phyloP scores from a whole-genome alignment of 306 rosid species.

The Fragaria nilgerrensis region DNA sequence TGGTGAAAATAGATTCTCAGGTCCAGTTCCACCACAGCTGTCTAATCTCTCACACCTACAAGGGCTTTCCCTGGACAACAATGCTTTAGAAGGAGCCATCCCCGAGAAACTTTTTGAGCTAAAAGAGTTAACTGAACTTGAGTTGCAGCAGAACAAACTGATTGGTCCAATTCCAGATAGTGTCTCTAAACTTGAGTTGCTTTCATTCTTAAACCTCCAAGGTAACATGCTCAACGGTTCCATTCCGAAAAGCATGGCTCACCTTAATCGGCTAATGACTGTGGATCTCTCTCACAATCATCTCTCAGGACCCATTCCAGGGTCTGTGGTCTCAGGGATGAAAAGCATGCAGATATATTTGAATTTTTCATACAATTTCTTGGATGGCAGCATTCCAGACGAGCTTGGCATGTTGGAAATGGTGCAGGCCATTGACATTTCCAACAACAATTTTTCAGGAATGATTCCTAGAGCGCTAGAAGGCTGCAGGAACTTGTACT shows the following conservation, averaged over 20 bases:
- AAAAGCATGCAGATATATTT: slow-evolving; percentile 60
- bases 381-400: slow-evolving; percentile 56
- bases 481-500: slow-evolving; percentile 64
- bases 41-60: slow-evolving; percentile 69
- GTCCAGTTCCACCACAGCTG: slow-evolving; percentile 58
- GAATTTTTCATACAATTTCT: slow-evolving; percentile 68
- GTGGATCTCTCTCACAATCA: slow-evolving; percentile 74
- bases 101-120: slow-evolving; percentile 58
- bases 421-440: slow-evolving; percentile 69
- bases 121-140: slow-evolving; percentile 41
- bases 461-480: slow-evolving; percentile 51
- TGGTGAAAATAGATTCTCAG: slow-evolving; percentile 59
- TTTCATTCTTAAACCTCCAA: slow-evolving; percentile 61
- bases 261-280: slow-evolving; percentile 38
- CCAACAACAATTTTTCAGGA: slow-evolving; percentile 77
- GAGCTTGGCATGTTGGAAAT: slow-evolving; percentile 74
- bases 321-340: slow-evolving; percentile 43
- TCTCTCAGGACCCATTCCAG: slow-evolving; percentile 59
- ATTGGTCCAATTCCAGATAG: slow-evolving; percentile 67
- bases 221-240: slow-evolving; percentile 63
- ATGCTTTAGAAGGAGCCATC: slow-evolving; percentile 60
- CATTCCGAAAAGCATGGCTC: slow-evolving; percentile 60
- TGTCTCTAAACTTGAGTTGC: slow-evolving; percentile 63
- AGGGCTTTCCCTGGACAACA: slow-evolving; percentile 51
- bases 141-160: slow-evolving; percentile 55